Base-by-base conservation (phyloP, 139 green algal genomes). In the Chloropicon primus region DNA sequence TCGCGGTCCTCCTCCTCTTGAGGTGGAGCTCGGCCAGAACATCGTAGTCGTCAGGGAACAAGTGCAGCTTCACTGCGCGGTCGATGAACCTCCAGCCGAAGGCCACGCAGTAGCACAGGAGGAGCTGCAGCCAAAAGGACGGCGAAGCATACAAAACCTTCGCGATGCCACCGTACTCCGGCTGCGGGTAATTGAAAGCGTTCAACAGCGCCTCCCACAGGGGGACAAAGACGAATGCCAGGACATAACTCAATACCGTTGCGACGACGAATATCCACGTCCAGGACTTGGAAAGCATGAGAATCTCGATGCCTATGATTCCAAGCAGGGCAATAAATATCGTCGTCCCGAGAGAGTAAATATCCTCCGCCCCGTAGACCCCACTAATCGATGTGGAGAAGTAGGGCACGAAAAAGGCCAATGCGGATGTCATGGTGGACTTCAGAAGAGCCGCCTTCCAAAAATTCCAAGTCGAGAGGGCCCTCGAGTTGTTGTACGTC, bases 261-360 rank as follows among this genome's bases (percentile, higher is more conserved):
- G 90, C 78, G n/a, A 85, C 27, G 27, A 71, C 72, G 53, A 90
- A 92, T 2, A 85, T 73, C 83, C 73, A 84, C 26, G 89, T 93
- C 89, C 89, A 93, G 75, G 89, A 91, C n/a, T 87, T 80, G 17
- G 84, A 75, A 27, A 90, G 79, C 54, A 92, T 80, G 1, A 28
- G 80, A 72, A 92, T 85, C 78, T 94, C 89, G 26, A 91, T 75
- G 1, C 82, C 91, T 1, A 94, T 89, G 1, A 76, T 82, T 24
- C 80, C 82, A 23, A 93, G 85, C 74, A 94, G 71, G 22, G 83
- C 82, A 24, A 91, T 76, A 74, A 85, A 88, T 22, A 79, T 75
- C 1, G 53, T 76, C 77, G 85, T 86, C 41, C 87, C 87, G 2
- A 91, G 75, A 25, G 77, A 83, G 84, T 87, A 91, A 5, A 91